A percentile compares a stretch with the other conserved stretches of the same genome.
Evolutionary conservation across 2,329 filamentous ascomycete genomes (phyloP).

Genomic region (Botryotinia globosa): DNA sequence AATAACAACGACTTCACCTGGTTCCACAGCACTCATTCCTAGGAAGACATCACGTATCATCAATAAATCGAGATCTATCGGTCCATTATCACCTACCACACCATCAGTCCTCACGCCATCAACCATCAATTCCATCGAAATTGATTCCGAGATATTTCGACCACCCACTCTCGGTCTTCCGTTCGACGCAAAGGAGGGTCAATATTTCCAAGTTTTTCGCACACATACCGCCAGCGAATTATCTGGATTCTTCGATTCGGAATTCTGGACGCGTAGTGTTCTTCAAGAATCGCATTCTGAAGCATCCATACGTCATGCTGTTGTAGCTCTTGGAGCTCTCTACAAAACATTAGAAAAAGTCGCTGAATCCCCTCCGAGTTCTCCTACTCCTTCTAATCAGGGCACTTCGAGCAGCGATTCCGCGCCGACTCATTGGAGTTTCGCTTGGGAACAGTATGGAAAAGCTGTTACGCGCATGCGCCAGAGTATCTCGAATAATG

Average conservation of each 20-base stretch:
- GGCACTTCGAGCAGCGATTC: slow-evolving; percentile 38
- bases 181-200: slow-evolving; percentile 51
- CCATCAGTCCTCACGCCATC: background rate
- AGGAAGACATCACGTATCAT: background rate
- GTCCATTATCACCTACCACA: slow-evolving; percentile 20
- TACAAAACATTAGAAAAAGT: slow-evolving; percentile 64
- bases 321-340: slow-evolving; percentile 63
- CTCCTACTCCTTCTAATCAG: slow-evolving; percentile 27
- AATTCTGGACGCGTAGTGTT: slow-evolving; percentile 63
- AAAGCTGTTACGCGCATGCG: slow-evolving; percentile 53
- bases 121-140: slow-evolving; percentile 3
- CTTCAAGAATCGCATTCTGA: slow-evolving; percentile 62
- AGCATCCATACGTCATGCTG: slow-evolving; percentile 60
- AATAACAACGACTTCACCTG: slow-evolving; percentile 6
- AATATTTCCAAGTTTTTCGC: slow-evolving; percentile 62
- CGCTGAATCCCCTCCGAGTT: slow-evolving; percentile 47
- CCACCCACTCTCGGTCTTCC: slow-evolving; percentile 29
- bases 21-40: background rate
- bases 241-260: slow-evolving; percentile 64
- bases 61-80: slow-evolving; percentile 10
- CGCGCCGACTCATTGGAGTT: slow-evolving; percentile 53
- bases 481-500: slow-evolving; percentile 44
- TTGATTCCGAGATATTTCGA: background rate
- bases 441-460: slow-evolving; percentile 59
- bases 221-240: slow-evolving; percentile 60